Evolutionary conservation across 768 basidiomycete species (phyloP).

Genomic region (Pisolithus sp.): DNA sequence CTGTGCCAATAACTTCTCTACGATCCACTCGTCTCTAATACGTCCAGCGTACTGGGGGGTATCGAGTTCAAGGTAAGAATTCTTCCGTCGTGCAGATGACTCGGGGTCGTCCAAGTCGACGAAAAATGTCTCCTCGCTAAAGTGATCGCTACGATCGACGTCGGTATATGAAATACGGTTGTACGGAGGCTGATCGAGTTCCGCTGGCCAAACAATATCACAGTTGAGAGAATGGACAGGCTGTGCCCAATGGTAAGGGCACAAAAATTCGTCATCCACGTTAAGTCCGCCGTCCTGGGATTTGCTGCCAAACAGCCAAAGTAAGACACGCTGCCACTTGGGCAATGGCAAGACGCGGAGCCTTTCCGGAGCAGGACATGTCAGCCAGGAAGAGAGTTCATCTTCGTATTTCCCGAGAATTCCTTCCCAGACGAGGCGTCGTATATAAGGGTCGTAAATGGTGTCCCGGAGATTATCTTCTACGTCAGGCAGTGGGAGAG

Average conservation of each 20-base stretch:
- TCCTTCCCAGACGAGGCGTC: conserved; percentile 84
- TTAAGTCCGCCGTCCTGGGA: conserved; percentile 23
- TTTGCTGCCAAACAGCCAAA: conserved; percentile 8
- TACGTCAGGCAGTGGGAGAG: conserved; percentile 60
- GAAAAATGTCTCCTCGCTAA: background rate
- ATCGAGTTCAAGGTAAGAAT: conserved; percentile 62
- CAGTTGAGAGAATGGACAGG: conserved; percentile 77
- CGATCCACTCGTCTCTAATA: conserved; percentile 57
- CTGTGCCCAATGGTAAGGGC: conserved; percentile 75
- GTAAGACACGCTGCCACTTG: conserved; percentile 22
- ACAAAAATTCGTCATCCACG: conserved; percentile 53
- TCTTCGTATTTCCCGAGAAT: conserved; percentile 60
- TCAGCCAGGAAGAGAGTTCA: conserved; percentile 58
- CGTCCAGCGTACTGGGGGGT: conserved; percentile 72
- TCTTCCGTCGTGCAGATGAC: conserved; percentile 8
- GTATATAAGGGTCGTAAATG: conserved; percentile 84
- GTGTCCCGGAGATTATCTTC: conserved; percentile 65
- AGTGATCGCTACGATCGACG: conserved; percentile 2
- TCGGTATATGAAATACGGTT: conserved; percentile 16
- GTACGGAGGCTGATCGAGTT: conserved; percentile 50
- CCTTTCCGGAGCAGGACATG: conserved; percentile 43
- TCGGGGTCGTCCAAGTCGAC: background rate
- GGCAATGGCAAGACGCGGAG: conserved; percentile 8
- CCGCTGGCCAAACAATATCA: conserved; percentile 71
- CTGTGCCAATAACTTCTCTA: conserved; percentile 81